phyloP scores from a whole-genome alignment of 495 filamentous ascomycete species.

The Podospora conica region DNA sequence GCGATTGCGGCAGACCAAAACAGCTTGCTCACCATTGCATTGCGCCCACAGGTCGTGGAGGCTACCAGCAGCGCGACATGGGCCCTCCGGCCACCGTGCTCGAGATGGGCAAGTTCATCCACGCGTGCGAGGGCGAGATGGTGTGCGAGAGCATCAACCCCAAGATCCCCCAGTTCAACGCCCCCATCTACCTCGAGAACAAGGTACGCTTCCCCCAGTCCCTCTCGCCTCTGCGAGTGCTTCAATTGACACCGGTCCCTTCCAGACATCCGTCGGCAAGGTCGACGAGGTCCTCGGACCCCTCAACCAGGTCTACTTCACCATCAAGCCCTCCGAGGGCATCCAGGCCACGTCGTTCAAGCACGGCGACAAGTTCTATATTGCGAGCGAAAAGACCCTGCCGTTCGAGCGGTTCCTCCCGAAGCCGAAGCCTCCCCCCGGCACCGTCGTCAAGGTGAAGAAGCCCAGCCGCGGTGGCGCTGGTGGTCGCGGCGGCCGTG shows the following conservation, averaged over 20 bases:
- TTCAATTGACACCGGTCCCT: not conserved
- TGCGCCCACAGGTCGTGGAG: slow-evolving; percentile 40
- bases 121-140: slow-evolving; percentile 94
- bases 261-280: slow-evolving; percentile 76
- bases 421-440: slow-evolving; percentile 80
- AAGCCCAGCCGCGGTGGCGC: slow-evolving; percentile 47
- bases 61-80: slow-evolving; percentile 47
- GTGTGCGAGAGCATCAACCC: slow-evolving; percentile 88
- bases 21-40: not conserved
- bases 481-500: slow-evolving; percentile 33
- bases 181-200: slow-evolving; percentile 96
- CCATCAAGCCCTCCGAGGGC: slow-evolving; percentile 89
- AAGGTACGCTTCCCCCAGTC: slow-evolving; percentile 52
- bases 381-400: slow-evolving; percentile 87
- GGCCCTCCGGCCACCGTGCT: slow-evolving; percentile 49
- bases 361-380: slow-evolving; percentile 92
- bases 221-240: not conserved
- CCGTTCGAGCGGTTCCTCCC: slow-evolving; percentile 94
- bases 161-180: slow-evolving; percentile 98
- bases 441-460: slow-evolving; percentile 47
- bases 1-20: not conserved
- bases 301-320: slow-evolving; percentile 96
- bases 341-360: slow-evolving; percentile 95
- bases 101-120: slow-evolving; percentile 90
- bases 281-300: slow-evolving; percentile 93